Evolutionary conservation across 345 rosid species (phyloP).

Genomic region (Psidium friedrichsthalianum): DNA sequence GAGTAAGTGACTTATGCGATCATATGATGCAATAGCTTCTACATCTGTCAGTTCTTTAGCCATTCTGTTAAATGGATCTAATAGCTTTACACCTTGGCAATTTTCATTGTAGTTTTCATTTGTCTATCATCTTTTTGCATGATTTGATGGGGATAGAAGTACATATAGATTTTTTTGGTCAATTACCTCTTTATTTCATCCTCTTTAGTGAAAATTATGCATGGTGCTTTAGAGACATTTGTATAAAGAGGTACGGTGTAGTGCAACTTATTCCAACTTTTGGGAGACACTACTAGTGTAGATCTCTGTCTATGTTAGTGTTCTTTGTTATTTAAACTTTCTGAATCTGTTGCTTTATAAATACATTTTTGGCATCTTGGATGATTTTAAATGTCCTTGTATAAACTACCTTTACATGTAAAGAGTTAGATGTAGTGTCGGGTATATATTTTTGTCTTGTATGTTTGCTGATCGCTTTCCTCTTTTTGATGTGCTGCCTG

Average conservation of each 20-base stretch:
- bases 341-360: background rate
- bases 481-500: background rate
- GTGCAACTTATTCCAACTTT: background rate
- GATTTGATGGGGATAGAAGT: background rate
- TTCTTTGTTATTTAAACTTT: background rate
- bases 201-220: background rate
- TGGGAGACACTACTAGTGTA: background rate
- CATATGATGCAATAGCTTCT: background rate
- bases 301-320: background rate
- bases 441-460: background rate
- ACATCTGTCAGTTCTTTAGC: background rate
- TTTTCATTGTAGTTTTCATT: background rate
- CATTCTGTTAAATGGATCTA: background rate
- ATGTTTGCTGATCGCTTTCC: background rate
- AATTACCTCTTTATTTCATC: background rate
- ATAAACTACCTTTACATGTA: background rate
- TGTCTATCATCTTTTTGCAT: background rate
- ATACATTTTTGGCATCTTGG: background rate
- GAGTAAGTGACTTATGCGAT: slow-evolving; percentile 31
- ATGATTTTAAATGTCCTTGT: background rate
- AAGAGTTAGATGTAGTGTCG: background rate
- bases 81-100: background rate
- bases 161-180: background rate
- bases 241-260: background rate
- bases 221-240: background rate